These are phyloP conservation scores for Hyaloperonospora brassicae DNA, from an alignment of 352 stramenopile genomes.

Conservation along the genomic window DNA sequence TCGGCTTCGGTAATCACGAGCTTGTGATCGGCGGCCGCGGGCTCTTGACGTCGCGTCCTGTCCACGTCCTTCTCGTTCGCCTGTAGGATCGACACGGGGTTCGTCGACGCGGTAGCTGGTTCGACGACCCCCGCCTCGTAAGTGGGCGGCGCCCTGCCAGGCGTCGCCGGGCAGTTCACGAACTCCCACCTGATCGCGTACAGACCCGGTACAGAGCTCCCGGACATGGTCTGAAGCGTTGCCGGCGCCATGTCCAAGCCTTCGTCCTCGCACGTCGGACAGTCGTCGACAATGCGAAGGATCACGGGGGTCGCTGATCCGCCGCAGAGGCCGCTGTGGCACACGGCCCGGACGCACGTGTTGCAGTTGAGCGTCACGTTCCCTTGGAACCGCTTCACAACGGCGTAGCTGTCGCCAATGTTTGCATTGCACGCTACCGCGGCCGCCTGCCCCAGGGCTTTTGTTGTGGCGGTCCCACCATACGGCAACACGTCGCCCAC, in stretches of 20 bases:
- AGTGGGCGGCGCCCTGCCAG: constrained; percentile 1
- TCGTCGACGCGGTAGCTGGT: constrained; percentile 5
- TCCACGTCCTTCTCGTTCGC: constrained; percentile 20
- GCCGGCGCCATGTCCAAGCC: constrained; percentile 36
- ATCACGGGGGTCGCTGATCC: constrained; percentile 22
- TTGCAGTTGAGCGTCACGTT: constrained; percentile 41
- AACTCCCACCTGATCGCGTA: constrained; percentile 39
- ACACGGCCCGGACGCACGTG: constrained; percentile 48
- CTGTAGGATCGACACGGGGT: constrained; percentile 26
- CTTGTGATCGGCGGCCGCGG: background rate
- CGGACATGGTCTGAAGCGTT: constrained; percentile 37
- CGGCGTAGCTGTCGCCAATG: constrained; percentile 40
- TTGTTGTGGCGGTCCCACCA: constrained; percentile 34
- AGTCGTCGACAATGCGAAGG: constrained; percentile 48
- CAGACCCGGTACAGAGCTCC: constrained; percentile 13
- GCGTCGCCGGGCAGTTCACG: constrained; percentile 26
- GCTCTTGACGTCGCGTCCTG: constrained; percentile 5
- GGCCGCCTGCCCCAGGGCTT: constrained; percentile 25
- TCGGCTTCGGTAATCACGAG: constrained; percentile 7
- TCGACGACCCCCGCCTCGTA: constrained; percentile 25
- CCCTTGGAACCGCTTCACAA: constrained; percentile 50
- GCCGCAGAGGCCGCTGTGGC: constrained; percentile 33
- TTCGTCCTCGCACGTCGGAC: constrained; percentile 44
- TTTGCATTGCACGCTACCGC: constrained; percentile 35
- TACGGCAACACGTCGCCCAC: constrained; percentile 15